Evolutionary conservation across 2,329 filamentous ascomycete species (phyloP), one percentile per base, ranked within the genome.

Genomic region (Cercospora citrullina): DNA sequence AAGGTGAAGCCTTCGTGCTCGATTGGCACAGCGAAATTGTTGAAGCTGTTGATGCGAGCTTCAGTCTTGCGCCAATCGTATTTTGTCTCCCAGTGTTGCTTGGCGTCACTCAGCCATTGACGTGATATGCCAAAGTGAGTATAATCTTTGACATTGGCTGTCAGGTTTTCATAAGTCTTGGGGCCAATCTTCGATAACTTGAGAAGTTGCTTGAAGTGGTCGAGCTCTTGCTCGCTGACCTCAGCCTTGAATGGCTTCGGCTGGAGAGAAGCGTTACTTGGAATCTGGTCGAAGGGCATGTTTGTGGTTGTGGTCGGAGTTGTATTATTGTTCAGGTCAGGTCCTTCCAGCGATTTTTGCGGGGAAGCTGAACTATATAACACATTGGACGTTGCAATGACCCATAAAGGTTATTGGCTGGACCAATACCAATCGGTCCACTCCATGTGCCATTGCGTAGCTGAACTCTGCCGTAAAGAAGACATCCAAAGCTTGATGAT

Each of bases 31-130:
- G 76, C 84, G 77, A 81, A 87, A 68, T 87, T 84, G 1, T 84
- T 84, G 55, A 84, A 83, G 12, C 76, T 79, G 72, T 87, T 87
- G 71, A 86, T 81, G 16, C 74, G 72, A 18, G 75, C 74, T 72
- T 81, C 82, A 68, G 73, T 73, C 45, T 75, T 73, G 12, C 80
- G 82, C 85, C 84, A 87, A 73, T 85, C 78, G 73, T 83, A 86
- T 8, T 75, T 73, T 0, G 72, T 77, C 59, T 81, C 73, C 84
- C 84, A 86, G 39, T 78, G 67, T 53, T 76, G 30, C 68, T 79
- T 79, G 3, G 77, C 74, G 16, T 76, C 72, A 12, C 59, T 69
- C 9, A 87, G 76, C 85, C 85, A 87, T 45, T 82, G 76, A 1
- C 79, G 79, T 36, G 65, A 80, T 39, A 86, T 77, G 1, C 84